These are phyloP conservation scores for Inonotus obliquus DNA, from an alignment of 1,284 basidiomycete species.

Conservation along the genomic window DNA sequence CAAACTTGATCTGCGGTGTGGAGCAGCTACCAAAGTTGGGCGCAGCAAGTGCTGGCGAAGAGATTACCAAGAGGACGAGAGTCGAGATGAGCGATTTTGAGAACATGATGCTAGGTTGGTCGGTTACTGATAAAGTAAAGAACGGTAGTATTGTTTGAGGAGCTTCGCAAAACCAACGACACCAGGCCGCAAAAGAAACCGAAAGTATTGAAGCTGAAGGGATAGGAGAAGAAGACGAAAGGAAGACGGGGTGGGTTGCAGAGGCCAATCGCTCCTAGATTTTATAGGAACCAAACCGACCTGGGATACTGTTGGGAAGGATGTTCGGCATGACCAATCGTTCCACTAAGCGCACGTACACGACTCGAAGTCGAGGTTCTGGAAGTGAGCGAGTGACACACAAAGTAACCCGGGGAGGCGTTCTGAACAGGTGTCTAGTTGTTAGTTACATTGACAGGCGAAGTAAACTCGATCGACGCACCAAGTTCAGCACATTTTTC, in stretches of 20 bases:
- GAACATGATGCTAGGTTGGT: constrained; percentile 26
- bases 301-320: neutral
- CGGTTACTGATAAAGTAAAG: neutral
- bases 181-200: constrained; percentile 9
- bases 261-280: neutral
- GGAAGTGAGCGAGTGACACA: neutral
- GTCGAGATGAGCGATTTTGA: constrained; percentile 28
- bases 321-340: neutral
- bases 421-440: neutral
- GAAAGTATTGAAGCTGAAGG: neutral
- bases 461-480: neutral
- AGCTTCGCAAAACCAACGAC: constrained; percentile 6
- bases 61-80: constrained; percentile 29
- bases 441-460: neutral
- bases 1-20: constrained; percentile 20
- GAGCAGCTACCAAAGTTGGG: constrained; percentile 20
- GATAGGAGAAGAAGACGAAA: neutral
- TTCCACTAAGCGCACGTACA: neutral
- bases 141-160: constrained; percentile 4
- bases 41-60: constrained; percentile 6
- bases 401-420: neutral
- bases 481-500: neutral
- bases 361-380: neutral
- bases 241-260: neutral
- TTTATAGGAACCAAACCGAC: neutral